Conservation (phyloP, 495 filamentous ascomycete species). For the Annulohypoxylon stygium region DNA sequence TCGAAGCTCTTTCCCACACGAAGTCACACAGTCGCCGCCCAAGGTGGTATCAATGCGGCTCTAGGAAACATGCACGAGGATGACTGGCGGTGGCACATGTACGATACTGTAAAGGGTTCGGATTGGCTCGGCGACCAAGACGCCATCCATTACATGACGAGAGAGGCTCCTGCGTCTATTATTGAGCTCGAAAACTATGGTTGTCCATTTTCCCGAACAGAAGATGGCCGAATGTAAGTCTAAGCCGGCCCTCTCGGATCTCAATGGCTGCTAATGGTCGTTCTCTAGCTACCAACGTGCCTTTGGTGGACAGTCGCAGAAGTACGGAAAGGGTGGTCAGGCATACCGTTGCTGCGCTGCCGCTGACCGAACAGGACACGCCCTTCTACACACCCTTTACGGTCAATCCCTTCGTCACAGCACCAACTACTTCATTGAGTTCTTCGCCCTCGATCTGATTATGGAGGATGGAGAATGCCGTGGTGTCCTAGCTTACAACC, state of each 20-base stretch:
- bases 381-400: slow-evolving; percentile 96
- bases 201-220: slow-evolving; percentile 96
- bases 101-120: slow-evolving; percentile 98
- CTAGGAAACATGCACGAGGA: slow-evolving; percentile 90
- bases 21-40: slow-evolving; percentile 94
- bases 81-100: slow-evolving; percentile 99
- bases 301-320: slow-evolving; percentile 95
- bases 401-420: slow-evolving; percentile 97
- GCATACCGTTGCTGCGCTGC: slow-evolving; percentile 96
- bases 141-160: slow-evolving; percentile 99
- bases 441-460: slow-evolving; percentile 94
- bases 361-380: slow-evolving; percentile 95
- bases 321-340: slow-evolving; percentile 95
- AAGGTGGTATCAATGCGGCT: slow-evolving; percentile 95
- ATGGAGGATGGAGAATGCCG: slow-evolving; percentile 98
- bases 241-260: not conserved
- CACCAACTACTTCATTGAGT: slow-evolving; percentile 99
- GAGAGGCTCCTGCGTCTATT: slow-evolving; percentile 90
- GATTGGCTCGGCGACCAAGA: slow-evolving; percentile 99
- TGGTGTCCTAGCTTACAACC: slow-evolving; percentile 96
- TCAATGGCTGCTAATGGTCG: slow-evolving; percentile 28
- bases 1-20: slow-evolving; percentile 97
- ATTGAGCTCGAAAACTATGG: slow-evolving; percentile 98
- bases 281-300: slow-evolving; percentile 85
- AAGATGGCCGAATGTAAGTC: slow-evolving; percentile 89